Evolutionary conservation across 306 rosid genomes (phyloP).

Genomic region (Inga laurina): DNA sequence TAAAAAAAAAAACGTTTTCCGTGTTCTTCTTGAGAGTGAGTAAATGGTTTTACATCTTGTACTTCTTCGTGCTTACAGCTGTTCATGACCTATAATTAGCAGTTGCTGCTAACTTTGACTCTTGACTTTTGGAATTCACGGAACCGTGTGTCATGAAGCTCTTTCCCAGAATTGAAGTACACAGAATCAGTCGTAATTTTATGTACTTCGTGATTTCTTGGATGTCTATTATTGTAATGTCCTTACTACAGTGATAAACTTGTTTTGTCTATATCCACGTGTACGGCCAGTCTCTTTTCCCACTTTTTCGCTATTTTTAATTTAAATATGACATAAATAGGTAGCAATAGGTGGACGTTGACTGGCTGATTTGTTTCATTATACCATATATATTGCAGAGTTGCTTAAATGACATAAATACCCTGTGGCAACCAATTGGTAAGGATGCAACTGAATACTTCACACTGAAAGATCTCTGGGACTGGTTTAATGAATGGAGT

Average conservation of each 20-base stretch:
- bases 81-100: not conserved
- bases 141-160: not conserved
- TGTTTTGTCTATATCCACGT: not conserved
- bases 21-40: not conserved
- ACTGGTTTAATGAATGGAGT: slow-evolving; percentile 78
- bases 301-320: not conserved
- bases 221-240: not conserved
- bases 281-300: not conserved
- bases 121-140: slow-evolving; percentile 11
- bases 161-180: not conserved
- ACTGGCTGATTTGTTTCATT: not conserved
- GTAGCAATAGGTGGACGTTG: not conserved
- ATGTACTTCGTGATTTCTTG: not conserved
- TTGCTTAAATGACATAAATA: slow-evolving; percentile 54
- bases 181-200: not conserved
- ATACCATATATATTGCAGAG: slow-evolving; percentile 42
- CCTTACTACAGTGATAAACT: not conserved
- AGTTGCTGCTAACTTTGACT: slow-evolving; percentile 4
- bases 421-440: slow-evolving; percentile 58
- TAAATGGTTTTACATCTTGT: not conserved
- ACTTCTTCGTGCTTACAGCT: not conserved
- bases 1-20: not conserved
- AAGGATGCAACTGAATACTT: slow-evolving; percentile 57
- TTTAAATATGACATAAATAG: not conserved
- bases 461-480: slow-evolving; percentile 68